Evolutionary conservation across 2,329 filamentous ascomycete species (phyloP), one percentile per base, ranked within the genome.

Genomic region (Aspergillus tanneri): DNA sequence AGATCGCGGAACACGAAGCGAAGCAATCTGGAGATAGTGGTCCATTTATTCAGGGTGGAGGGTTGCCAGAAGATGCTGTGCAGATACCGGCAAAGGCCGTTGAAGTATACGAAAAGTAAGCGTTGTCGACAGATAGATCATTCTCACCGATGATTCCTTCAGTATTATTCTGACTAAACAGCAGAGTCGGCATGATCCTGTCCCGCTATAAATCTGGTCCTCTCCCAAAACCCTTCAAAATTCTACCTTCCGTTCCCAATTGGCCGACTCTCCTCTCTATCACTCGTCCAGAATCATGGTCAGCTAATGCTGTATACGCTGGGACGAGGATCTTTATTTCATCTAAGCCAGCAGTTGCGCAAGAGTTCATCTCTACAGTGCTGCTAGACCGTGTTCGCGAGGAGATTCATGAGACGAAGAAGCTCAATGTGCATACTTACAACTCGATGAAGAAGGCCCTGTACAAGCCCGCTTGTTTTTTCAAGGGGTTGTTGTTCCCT

Each of bases 191-290:
- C 52, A 78, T 91, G 57, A 86, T 97, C 52, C 80, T 99, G 50
- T 90, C 89, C 21, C 84, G 92, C 56, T 97, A 96, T 77, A 96
- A 95, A 72, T 92, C 88, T 11, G 93, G 93, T n/a, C 92, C 92
- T 57, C 80, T 99, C 24, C 93, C 93, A 16, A 99, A 99, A 72
- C 92, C 92, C 0, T 95, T 99, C 79, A 97, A 97, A 72, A 90
- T 97, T 56, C 80, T 99, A 7, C 93, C 93, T 2, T 91, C 90
- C 0, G 83, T 97, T 11, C 90, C 90, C 6, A 84, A 93, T 62
- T 97, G 91, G 90, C 88, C 93, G 65, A 87, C 90, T 16, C 87
- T 96, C 28, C 82, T 96, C 59, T 79, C 85, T 55, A 82, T 95
- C 46, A 95, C 90, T n/a, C 81, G 84, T 23, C 91, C 92, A 4